Base-by-base conservation (phyloP, 1,139 yeast species). In the Blastobotrys ciferrii region DNA sequence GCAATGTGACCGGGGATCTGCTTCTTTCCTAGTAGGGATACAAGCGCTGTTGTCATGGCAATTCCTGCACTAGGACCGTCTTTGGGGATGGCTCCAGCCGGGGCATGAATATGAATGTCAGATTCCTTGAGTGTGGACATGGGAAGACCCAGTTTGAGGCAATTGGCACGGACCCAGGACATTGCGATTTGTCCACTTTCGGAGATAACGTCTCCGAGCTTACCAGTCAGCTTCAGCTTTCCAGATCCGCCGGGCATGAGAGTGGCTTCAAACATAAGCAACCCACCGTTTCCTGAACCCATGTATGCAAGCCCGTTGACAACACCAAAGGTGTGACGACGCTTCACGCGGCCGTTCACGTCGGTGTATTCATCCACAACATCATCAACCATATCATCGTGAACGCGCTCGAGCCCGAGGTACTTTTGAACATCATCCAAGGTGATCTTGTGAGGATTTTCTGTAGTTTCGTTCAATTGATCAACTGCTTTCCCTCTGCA, bases 41-140 rank as follows among this genome's bases (percentile, higher is more conserved):
- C 69, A 48, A 89, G 72, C 63, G 89, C 86, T 45, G 88, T 68
- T 0, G 96, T 85, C 81, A 89, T 87, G 2, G 97, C 87, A 39
- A 87, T 81, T 36, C 97, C 97, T 0, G 97, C 97, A 35, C 91
- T 82, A 1, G 97, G 97, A 0, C 97, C 97, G 64, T 89, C 97
- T 67, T 89, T 89, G 32, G 85, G 82, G 38, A 88, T 76, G 0
- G 94, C 86, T 0, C 96, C 96, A 72, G 84, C 84, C 0, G 96
- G 96, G 38, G 88, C 95, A 65, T 88, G 96, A 57, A 88, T 68
- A 66, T 88, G 95, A 51, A 87, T 76, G 53, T 84, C 89, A 49
- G 78, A 67, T 50, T 74, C 75, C 54, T 76, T 77, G 55, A 79
- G 50, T 32, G 75, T 55, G 30, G 58, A 62, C 58, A 52, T 42